phyloP scores from a whole-genome alignment of 331 rosid genomes.

The Saraca asoca region DNA sequence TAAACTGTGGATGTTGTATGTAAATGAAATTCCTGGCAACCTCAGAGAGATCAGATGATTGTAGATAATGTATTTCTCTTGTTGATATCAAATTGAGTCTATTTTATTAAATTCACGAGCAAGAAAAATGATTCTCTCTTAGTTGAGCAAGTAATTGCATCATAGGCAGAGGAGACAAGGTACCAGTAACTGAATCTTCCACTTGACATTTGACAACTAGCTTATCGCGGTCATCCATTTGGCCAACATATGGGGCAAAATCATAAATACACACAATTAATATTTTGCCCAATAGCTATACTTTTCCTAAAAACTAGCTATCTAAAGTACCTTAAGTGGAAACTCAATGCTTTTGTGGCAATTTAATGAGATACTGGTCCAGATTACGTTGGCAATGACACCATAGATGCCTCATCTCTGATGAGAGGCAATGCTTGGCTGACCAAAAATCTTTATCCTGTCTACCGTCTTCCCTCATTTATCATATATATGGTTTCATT shows the following conservation, averaged over 20 bases:
- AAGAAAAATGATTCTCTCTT: too few relatives aligned
- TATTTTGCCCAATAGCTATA: neutral
- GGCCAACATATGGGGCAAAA: conserved; percentile 26
- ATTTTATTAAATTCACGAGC: too few relatives aligned
- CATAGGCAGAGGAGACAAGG: too few relatives aligned
- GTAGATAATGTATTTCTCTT: neutral
- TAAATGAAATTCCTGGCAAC: neutral
- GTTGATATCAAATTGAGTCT: too few relatives aligned
- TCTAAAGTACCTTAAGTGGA: conserved; percentile 25
- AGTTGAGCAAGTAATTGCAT: too few relatives aligned
- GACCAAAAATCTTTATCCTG: conserved; percentile 45
- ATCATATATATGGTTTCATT: conserved; percentile 46
- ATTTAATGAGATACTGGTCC: conserved; percentile 70
- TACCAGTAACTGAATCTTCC: too few relatives aligned
- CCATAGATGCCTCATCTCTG: conserved; percentile 69
- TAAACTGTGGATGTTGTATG: conserved; percentile 9
- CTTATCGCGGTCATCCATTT: too few relatives aligned
- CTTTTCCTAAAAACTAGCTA: conserved; percentile 28
- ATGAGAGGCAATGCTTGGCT: conserved; percentile 46
- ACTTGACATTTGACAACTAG: too few relatives aligned
- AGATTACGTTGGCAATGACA: conserved; percentile 53
- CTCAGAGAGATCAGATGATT: neutral
- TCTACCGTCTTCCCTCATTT: conserved; percentile 55
- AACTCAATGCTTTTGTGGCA: conserved; percentile 18
- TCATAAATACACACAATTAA: conserved; percentile 20